A percentile compares a stretch with the other conserved stretches of the same genome.
phyloP scores from a whole-genome alignment of 306 rosid genomes.

The apple (Malus domestica) region ASM211411v1 NC_041790.1:2717001-2717500 shows the following conservation, averaged over 20 bases:
- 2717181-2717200: constrained; percentile 93
- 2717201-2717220: constrained; percentile 71
- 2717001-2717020: constrained; percentile 86
- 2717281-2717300: constrained; percentile 25
- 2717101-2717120: constrained; percentile 27
- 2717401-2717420: constrained; percentile 37
- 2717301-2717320: constrained; percentile 27
- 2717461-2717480: constrained; percentile 33
- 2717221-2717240: constrained; percentile 65
- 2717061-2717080: constrained; percentile 85
- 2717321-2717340: constrained; percentile 23
- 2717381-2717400: constrained; percentile 36
- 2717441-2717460: constrained; percentile 40
- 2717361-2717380: constrained; percentile 45
- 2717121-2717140: constrained; percentile 47
- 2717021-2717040: constrained; percentile 93
- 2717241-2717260: constrained; percentile 85
- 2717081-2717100: constrained; percentile 87
- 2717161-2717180: constrained; percentile 76
- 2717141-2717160: constrained; percentile 98
- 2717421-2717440: constrained; percentile 52
- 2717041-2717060: constrained; percentile 86
- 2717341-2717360: constrained; percentile 43
- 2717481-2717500: constrained; percentile 36
- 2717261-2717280: constrained; percentile 58